Conservation (phyloP, 208 protist genomes). For the Crithidia sp. region DNA sequence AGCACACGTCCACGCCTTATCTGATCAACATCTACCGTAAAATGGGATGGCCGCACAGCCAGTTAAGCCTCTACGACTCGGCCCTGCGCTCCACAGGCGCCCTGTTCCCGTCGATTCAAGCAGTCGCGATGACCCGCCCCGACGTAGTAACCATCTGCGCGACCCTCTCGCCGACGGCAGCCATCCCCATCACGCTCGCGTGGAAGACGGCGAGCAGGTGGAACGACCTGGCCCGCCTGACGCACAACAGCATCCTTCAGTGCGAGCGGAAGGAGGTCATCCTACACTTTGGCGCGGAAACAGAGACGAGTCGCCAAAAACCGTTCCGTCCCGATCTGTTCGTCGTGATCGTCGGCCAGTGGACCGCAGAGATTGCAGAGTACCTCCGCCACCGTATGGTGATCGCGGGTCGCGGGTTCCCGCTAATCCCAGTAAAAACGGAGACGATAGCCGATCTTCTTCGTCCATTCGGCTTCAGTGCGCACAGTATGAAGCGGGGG, state of each 20-base stretch:
- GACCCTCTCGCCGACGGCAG: too few relatives aligned
- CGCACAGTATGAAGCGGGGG: slow-evolving; percentile 32
- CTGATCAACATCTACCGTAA: slow-evolving; percentile 18
- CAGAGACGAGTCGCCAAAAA: slow-evolving; percentile 11
- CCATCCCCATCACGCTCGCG: slow-evolving; percentile 1
- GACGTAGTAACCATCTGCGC: slow-evolving; percentile 2
- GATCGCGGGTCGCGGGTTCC: background rate
- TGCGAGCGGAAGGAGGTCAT: background rate
- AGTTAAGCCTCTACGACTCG: slow-evolving; percentile 12
- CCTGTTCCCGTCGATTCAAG: background rate
- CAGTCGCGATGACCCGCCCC: background rate
- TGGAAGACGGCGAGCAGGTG: slow-evolving; percentile 32
- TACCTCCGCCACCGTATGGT: background rate
- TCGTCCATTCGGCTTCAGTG: slow-evolving; percentile 15
- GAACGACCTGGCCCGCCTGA: slow-evolving; percentile 12
- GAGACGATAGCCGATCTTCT: slow-evolving; percentile 1
- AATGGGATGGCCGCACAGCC: background rate
- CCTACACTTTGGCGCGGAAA: slow-evolving; percentile 20
- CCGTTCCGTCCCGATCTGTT: slow-evolving; percentile 19
- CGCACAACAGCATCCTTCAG: background rate
- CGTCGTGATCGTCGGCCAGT: slow-evolving; percentile 1
- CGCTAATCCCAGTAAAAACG: slow-evolving; percentile 14
- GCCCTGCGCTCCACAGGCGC: slow-evolving; percentile 2
- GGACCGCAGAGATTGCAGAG: background rate
- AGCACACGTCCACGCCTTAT: slow-evolving; percentile 15